phyloP scores from a whole-genome alignment of 805 yeast species.

The Hanseniaspora lindneri region DNA sequence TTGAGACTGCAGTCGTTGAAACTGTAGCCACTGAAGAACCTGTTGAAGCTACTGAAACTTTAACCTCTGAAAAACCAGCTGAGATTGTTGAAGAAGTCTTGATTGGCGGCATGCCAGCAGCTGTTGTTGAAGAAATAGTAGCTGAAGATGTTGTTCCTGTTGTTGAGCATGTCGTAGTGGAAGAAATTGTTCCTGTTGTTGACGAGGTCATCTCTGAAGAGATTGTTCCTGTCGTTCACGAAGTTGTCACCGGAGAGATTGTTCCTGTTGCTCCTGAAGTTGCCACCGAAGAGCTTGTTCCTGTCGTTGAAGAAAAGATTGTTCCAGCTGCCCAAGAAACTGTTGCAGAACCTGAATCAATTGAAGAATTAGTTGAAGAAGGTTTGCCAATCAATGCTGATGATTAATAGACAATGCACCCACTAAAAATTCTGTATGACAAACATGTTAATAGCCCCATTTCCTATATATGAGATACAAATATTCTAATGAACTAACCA shows the following conservation, averaged over 20 bases:
- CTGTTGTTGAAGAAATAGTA: constrained; percentile 14
- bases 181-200: constrained; percentile 12
- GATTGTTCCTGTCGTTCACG: constrained; percentile 24
- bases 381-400: constrained; percentile 14
- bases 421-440: neutral
- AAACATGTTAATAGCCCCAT: constrained; percentile 19
- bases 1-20: constrained; percentile 18
- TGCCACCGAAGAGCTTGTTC: constrained; percentile 21
- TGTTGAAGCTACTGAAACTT: constrained; percentile 12
- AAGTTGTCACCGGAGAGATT: constrained; percentile 17
- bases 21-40: constrained; percentile 18
- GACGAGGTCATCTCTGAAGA: constrained; percentile 1
- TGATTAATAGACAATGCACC: constrained; percentile 1
- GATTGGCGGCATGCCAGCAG: constrained; percentile 16
- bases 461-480: constrained; percentile 18
- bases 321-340: constrained; percentile 19
- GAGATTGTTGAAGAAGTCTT: constrained; percentile 13
- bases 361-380: constrained; percentile 12
- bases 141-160: constrained; percentile 22
- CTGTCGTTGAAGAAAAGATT: constrained; percentile 20
- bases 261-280: constrained; percentile 19
- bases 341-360: constrained; percentile 1
- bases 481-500: neutral
- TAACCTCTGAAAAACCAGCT: constrained; percentile 15
- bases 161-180: constrained; percentile 29